These are phyloP conservation scores for Cryptococcus sp. DNA, from an alignment of 1,284 basidiomycete genomes.

Conservation along the genomic window DNA sequence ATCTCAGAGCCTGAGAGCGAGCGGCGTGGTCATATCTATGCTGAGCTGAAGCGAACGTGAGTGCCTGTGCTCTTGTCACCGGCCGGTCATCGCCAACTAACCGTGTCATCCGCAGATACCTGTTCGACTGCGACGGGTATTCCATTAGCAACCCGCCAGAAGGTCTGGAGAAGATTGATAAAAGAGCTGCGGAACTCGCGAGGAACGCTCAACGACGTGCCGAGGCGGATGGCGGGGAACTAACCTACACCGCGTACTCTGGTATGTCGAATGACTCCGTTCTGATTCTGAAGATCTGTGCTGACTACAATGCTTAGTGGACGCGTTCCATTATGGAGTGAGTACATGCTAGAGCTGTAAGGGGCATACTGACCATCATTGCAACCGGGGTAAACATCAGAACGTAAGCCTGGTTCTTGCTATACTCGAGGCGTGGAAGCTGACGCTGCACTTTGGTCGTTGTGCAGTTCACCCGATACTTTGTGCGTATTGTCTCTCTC, in stretches of 20 bases:
- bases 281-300: not conserved
- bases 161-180: conserved; percentile 40
- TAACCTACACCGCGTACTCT: conserved; percentile 38
- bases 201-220: conserved; percentile 8
- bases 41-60: conserved; percentile 66
- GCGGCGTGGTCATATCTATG: conserved; percentile 65
- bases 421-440: conserved; percentile 18
- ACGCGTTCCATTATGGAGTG: conserved; percentile 83
- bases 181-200: conserved; percentile 33
- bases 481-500: conserved; percentile 23
- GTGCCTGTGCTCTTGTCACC: conserved; percentile 4
- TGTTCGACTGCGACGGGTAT: conserved; percentile 76
- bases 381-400: no score
- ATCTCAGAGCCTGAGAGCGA: conserved; percentile 66
- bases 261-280: conserved; percentile 30
- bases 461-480: conserved; percentile 43
- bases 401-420: conserved; percentile 59
- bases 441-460: not conserved
- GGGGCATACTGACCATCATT: no score
- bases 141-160: conserved; percentile 55
- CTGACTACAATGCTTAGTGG: conserved; percentile 58
- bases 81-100: not conserved
- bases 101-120: conserved; percentile 53
- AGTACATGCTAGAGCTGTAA: conserved; percentile 39
- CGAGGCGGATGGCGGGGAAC: conserved; percentile 46